Evolutionary conservation across 768 basidiomycete species (phyloP).

Genomic region (Rossbeevera mucosa): DNA sequence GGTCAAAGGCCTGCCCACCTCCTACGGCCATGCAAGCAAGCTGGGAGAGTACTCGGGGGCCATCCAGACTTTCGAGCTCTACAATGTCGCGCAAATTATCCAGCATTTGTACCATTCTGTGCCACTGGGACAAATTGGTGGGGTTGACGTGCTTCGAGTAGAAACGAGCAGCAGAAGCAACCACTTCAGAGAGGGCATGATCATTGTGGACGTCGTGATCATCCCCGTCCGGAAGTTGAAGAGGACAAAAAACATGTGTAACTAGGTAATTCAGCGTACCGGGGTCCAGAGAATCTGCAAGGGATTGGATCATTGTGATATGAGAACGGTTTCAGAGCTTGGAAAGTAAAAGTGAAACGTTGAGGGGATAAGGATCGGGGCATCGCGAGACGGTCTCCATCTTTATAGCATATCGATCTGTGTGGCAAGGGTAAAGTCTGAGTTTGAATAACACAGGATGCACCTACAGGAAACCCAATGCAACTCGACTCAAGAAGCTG

Average conservation of each 20-base stretch:
- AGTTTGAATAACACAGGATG: neutral
- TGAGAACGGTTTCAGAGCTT: neutral
- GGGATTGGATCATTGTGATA: neutral
- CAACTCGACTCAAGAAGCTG: neutral
- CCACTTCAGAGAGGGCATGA: conserved; percentile 20
- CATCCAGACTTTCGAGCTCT: conserved; percentile 10
- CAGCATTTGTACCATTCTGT: neutral
- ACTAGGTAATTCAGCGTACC: conserved; percentile 22
- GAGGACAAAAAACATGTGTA: conserved; percentile 37
- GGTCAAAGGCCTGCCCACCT: conserved; percentile 1
- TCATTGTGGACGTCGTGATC: conserved; percentile 19
- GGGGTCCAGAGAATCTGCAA: neutral
- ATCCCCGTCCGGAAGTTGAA: conserved; percentile 35
- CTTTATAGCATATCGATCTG: neutral
- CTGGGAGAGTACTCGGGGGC: conserved; percentile 1
- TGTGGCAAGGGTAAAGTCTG: neutral
- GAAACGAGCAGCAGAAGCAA: conserved; percentile 17
- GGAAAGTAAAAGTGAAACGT: neutral
- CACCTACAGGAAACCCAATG: neutral
- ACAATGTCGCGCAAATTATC: neutral
- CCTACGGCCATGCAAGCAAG: conserved; percentile 4
- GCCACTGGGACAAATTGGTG: neutral
- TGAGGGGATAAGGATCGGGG: neutral
- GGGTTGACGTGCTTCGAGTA: conserved; percentile 1
- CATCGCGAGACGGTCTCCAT: neutral